Percentiles rank a stretch among this genome's conserved stretches.
Evolutionary conservation across 345 rosid species (phyloP).

Genomic region (Microcos paniculata): DNA sequence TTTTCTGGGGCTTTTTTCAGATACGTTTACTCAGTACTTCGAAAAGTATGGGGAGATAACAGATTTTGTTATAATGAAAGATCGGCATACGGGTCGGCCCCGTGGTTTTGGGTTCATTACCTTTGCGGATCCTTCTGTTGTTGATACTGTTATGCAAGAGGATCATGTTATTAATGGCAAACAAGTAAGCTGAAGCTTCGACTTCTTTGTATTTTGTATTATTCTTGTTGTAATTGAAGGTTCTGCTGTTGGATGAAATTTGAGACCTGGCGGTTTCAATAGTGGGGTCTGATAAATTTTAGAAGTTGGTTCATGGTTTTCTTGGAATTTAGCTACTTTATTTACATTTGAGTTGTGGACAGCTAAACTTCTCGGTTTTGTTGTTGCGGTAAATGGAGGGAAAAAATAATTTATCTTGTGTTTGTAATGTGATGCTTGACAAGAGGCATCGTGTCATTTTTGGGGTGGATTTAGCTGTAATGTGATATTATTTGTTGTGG

Average conservation of each 20-base stretch:
- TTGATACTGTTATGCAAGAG: slow-evolving; percentile 83
- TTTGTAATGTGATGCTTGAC: background rate
- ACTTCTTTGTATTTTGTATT: background rate
- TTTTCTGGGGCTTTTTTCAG: slow-evolving; percentile 31
- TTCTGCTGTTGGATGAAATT: background rate
- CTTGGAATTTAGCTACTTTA: background rate
- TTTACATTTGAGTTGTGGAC: background rate
- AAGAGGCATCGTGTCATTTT: background rate
- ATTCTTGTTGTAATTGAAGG: background rate
- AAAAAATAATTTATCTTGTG: background rate
- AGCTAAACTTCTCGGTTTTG: background rate
- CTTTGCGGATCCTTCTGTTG: slow-evolving; percentile 78
- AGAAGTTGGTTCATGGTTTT: background rate
- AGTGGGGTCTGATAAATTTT: background rate
- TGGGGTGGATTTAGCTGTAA: background rate
- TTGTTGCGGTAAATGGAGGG: background rate
- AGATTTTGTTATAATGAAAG: slow-evolving; percentile 89
- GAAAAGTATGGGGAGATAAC: slow-evolving; percentile 81
- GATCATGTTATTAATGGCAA: slow-evolving; percentile 72
- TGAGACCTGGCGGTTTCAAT: background rate
- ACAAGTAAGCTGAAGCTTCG: slow-evolving; percentile 46
- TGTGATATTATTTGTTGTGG: background rate
- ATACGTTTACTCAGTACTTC: slow-evolving; percentile 67
- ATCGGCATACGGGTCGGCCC: slow-evolving; percentile 75
- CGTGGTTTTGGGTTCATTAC: slow-evolving; percentile 93